These are phyloP conservation scores for Cladosporium sp. DNA, from an alignment of 2,329 filamentous ascomycete species.

Conservation along the genomic window DNA sequence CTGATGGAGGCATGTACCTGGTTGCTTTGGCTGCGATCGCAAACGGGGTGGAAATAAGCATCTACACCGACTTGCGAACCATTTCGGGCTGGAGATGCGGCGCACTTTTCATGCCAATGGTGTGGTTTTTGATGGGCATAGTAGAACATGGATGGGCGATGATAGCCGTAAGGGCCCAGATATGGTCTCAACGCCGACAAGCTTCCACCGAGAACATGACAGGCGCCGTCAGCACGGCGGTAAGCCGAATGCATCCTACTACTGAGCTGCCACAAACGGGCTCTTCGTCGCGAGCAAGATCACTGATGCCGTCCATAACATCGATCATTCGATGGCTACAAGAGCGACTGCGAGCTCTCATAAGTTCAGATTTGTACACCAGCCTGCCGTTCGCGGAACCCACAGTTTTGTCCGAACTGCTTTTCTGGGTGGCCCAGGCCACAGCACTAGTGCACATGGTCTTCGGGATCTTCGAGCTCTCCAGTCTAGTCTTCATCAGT, in stretches of 20 bases:
- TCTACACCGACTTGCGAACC: background rate
- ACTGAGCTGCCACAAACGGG: background rate
- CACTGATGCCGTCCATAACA: background rate
- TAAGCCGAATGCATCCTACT: too few relatives aligned
- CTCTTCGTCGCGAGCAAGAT: background rate
- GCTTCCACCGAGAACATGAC: background rate
- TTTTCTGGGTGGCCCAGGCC: conserved; percentile 1
- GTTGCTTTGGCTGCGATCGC: background rate
- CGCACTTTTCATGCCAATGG: conserved; percentile 5
- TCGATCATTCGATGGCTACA: background rate
- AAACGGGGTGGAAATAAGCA: background rate
- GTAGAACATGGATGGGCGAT: background rate
- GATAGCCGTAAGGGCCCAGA: background rate
- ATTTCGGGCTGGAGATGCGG: conserved; percentile 1
- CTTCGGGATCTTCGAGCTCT: conserved; percentile 1
- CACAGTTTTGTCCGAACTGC: background rate
- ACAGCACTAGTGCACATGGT: background rate
- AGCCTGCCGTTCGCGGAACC: background rate
- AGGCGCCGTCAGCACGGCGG: background rate
- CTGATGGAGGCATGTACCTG: background rate
- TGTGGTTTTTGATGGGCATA: background rate
- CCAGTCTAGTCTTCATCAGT: conserved; percentile 4
- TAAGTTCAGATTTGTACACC: background rate
- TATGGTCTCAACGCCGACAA: background rate
- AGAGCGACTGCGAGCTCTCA: background rate